Base-by-base conservation (phyloP, 768 basidiomycete species). In the Mycena vitilis region DNA sequence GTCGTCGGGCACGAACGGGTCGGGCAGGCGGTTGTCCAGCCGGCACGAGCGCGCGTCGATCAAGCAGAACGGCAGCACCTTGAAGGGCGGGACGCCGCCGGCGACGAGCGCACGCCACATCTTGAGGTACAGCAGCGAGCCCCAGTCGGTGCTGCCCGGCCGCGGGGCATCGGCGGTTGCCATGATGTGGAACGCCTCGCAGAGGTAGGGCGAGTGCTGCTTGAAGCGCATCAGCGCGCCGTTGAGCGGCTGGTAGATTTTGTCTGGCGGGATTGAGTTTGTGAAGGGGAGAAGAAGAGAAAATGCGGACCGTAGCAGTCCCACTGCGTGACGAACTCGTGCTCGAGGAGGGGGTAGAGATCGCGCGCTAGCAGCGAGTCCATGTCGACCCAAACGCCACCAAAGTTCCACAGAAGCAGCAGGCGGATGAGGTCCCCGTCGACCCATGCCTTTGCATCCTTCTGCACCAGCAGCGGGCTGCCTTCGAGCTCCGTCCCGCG, bases 291-390 rank as follows among this genome's bases (percentile, higher is more conserved):
- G 40, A 20, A 13, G 10, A 9, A 30, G 11, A 2, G 63, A 30
- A 25, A 44, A 22, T 40, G 37, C 89, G 49, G 76, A 95, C 96
- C 94, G 75, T 98, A 98, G 78, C 97, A 98, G 76, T 99, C 97
- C 97, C 97, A 99, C 75, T 99, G 96, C 2, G 95, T 97, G 13
- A 98, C 95, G 76, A 96, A 99, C 79, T 99, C 97, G 74, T 95
- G 92, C 77, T 98, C 96, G 8, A 93, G 85, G 63, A 98, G 82
- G 11, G 96, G 95, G 4, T 90, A 83, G 40, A 99, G 81, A 80
- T 96, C 94, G 62, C 97, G 83, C 52, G 95, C 96, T 70, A 98
- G 82, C 63, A 99, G 85, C 58, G 93, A 93, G 79, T 99, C 97
- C 95, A 98, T 98, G 77, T 99, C 97, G 54, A 98, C 85, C 97